These are phyloP conservation scores for Penicillium ochrochloron DNA, from an alignment of 495 filamentous ascomycete species.

Conservation along the genomic window DNA sequence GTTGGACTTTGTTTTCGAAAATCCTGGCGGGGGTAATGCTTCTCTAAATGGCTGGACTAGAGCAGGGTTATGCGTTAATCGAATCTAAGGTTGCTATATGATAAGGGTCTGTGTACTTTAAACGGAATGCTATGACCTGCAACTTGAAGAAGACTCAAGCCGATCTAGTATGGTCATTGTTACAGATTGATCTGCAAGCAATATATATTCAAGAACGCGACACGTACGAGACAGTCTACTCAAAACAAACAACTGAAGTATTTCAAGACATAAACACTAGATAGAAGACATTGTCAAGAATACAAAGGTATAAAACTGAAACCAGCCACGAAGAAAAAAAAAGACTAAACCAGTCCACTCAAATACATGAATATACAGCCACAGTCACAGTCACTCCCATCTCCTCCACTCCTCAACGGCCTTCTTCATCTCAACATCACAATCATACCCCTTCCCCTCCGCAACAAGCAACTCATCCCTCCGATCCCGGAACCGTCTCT, in stretches of 20 bases:
- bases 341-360: not conserved
- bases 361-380: not conserved
- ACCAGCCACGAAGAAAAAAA: not conserved
- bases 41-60: too few relatives aligned
- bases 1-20: too few relatives aligned
- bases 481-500: constrained; percentile 53
- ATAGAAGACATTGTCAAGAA: not conserved
- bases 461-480: constrained; percentile 45
- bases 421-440: constrained; percentile 52
- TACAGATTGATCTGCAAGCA: too few relatives aligned
- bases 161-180: too few relatives aligned
- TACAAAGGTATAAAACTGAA: constrained; percentile 4
- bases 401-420: constrained; percentile 58
- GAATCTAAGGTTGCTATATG: too few relatives aligned
- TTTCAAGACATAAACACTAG: not conserved
- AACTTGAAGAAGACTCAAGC: too few relatives aligned
- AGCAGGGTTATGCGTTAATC: too few relatives aligned
- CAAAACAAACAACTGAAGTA: not conserved
- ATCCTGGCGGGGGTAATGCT: too few relatives aligned
- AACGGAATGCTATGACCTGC: too few relatives aligned
- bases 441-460: constrained; percentile 48
- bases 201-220: too few relatives aligned
- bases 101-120: too few relatives aligned
- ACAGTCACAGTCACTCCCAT: constrained; percentile 59
- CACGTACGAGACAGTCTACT: not conserved